Conservation (phyloP, 2,329 filamentous ascomycete species). For the Penicillium sp. region DNA sequence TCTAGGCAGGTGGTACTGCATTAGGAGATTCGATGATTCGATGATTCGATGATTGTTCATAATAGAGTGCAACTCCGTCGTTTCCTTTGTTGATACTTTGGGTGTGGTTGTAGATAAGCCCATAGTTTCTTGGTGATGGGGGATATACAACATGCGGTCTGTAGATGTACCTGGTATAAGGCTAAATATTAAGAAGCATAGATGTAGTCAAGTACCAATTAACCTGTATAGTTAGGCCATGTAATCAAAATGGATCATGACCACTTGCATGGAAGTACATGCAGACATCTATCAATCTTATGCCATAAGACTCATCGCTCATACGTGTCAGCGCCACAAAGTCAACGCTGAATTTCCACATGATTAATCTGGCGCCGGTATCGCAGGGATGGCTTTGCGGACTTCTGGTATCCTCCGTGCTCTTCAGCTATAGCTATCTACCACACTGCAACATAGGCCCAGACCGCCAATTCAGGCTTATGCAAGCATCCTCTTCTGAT, state of each 20-base stretch:
- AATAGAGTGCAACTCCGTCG: background rate
- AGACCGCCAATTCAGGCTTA: slow-evolving; percentile 22
- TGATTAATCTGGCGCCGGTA: slow-evolving; percentile 15
- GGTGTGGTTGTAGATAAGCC: background rate
- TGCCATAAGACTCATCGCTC: slow-evolving; percentile 3
- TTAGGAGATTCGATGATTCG: background rate
- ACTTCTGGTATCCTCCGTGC: slow-evolving; percentile 2
- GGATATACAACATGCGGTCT: background rate
- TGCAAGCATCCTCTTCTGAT: slow-evolving; percentile 13
- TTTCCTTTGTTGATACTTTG: background rate
- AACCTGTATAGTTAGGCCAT: background rate
- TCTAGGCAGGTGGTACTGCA: slow-evolving; percentile 7
- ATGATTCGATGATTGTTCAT: background rate
- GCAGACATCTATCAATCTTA: background rate
- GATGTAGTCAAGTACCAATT: background rate
- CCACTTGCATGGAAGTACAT: background rate
- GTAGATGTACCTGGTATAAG: background rate
- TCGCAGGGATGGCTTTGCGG: slow-evolving; percentile 15
- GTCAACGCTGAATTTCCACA: slow-evolving; percentile 10
- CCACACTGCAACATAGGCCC: background rate
- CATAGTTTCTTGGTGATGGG: background rate
- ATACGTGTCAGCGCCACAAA: slow-evolving; percentile 29
- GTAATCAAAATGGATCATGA: background rate
- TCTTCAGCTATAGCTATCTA: slow-evolving; percentile 9
- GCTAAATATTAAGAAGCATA: background rate